Conservation (phyloP, 148 eudicot genomes). For the Tetragonia tetragonoides region DNA sequence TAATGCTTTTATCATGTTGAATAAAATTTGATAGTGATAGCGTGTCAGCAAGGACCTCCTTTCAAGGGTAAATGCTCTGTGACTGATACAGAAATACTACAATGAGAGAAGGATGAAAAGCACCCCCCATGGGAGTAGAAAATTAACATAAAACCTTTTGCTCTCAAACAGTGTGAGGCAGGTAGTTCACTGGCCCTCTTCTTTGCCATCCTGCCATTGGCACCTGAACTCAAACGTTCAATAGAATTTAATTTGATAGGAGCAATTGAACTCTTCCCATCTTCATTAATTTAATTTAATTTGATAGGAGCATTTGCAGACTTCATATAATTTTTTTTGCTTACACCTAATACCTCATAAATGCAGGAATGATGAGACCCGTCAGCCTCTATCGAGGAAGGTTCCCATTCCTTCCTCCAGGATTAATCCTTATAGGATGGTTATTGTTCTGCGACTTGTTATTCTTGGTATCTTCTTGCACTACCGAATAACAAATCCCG, state of each 20-base stretch:
- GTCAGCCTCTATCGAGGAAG: constrained; percentile 92
- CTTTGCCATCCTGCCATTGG: no score
- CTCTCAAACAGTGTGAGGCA: no score
- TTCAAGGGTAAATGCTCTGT: neutral
- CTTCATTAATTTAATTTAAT: neutral
- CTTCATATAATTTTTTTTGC: constrained; percentile 1
- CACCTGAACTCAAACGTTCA: neutral
- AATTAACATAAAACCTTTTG: no score
- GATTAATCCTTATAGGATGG: constrained; percentile 94
- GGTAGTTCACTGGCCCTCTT: no score
- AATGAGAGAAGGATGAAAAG: no score
- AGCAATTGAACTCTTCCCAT: neutral
- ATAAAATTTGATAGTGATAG: neutral
- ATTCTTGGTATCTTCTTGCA: constrained; percentile 81
- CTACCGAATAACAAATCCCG: constrained; percentile 92
- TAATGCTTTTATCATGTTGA: neutral
- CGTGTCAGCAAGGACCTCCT: neutral
- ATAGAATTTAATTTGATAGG: neutral
- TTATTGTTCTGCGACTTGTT: constrained; percentile 78
- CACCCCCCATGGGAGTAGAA: no score
- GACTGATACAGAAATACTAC: no score
- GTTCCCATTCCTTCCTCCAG: constrained; percentile 86
- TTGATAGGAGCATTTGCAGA: neutral
- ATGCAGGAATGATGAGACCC: constrained; percentile 91
- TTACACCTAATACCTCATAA: constrained; percentile 5